phyloP scores from a whole-genome alignment of 768 basidiomycete genomes.

The Tricholoma sp. region DNA sequence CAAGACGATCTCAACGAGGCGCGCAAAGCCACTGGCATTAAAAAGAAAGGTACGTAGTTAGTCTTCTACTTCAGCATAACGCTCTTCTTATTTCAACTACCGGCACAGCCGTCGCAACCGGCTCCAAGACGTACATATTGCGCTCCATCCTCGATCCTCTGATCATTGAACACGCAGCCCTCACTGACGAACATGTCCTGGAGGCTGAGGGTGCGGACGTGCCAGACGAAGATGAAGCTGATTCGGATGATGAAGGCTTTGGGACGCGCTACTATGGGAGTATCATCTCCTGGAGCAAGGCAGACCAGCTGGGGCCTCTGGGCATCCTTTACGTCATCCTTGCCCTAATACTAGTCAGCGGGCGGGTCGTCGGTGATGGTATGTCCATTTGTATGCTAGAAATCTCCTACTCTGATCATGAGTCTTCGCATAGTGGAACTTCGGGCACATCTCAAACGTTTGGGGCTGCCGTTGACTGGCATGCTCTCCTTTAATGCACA shows the following conservation, averaged over 20 bases:
- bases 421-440: conserved; percentile 54
- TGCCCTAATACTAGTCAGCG: conserved; percentile 78
- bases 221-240: conserved; percentile 46
- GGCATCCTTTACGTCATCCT: conserved; percentile 82
- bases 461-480: conserved; percentile 50
- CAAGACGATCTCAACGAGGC: conserved; percentile 43
- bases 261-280: conserved; percentile 53
- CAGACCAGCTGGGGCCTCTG: conserved; percentile 61
- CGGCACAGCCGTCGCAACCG: conserved; percentile 41
- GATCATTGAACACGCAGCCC: conserved; percentile 58
- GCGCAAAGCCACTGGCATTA: conserved; percentile 48
- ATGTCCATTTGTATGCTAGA: conserved; percentile 20
- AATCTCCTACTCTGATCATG: background rate
- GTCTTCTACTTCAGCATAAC: background rate
- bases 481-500: conserved; percentile 47
- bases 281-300: conserved; percentile 66
- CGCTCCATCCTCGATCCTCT: conserved; percentile 63
- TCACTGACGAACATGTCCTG: conserved; percentile 48
- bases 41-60: conserved; percentile 56
- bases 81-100: background rate
- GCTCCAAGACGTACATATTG: conserved; percentile 80
- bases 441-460: conserved; percentile 59
- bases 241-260: conserved; percentile 32
- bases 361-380: conserved; percentile 73
- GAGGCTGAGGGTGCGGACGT: conserved; percentile 44